These are phyloP conservation scores for Phytophthora lateralis DNA, from an alignment of 352 stramenopile species.

Conservation along the genomic window DNA sequence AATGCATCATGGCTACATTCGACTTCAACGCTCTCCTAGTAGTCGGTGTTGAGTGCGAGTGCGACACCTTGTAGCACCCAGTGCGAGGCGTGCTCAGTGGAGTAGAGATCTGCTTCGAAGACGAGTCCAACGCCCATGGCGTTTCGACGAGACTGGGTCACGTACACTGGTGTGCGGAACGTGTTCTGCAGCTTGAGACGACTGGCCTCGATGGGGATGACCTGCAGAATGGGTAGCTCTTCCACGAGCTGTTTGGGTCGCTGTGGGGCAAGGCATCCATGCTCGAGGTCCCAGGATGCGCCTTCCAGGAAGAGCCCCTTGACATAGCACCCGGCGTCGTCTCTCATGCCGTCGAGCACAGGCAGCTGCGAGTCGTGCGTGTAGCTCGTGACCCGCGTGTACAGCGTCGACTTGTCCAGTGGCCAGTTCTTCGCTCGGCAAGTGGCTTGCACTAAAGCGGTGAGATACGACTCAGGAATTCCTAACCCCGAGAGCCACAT, in stretches of 20 bases:
- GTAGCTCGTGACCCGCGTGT: slow-evolving; percentile 92
- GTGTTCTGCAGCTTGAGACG: slow-evolving; percentile 96
- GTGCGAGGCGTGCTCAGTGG: slow-evolving; percentile 91
- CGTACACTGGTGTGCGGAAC: slow-evolving; percentile 96
- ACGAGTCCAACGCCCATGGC: slow-evolving; percentile 96
- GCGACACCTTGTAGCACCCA: slow-evolving; percentile 96
- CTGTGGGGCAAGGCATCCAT: slow-evolving; percentile 81
- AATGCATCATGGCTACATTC: slow-evolving; percentile 6
- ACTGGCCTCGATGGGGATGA: slow-evolving; percentile 95
- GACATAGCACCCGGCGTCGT: slow-evolving; percentile 93
- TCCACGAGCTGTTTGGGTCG: slow-evolving; percentile 95
- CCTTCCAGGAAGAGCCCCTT: slow-evolving; percentile 93
- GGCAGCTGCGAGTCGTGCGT: slow-evolving; percentile 67
- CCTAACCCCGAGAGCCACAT: slow-evolving; percentile 95
- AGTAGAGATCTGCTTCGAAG: slow-evolving; percentile 94
- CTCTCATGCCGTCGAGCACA: slow-evolving; percentile 29
- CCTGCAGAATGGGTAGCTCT: slow-evolving; percentile 93
- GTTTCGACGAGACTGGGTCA: slow-evolving; percentile 94
- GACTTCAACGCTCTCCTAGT: slow-evolving; percentile 41
- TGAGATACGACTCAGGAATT: slow-evolving; percentile 96
- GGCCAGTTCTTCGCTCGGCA: slow-evolving; percentile 94
- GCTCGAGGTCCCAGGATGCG: slow-evolving; percentile 91
- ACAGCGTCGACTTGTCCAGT: slow-evolving; percentile 95
- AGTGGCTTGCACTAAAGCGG: slow-evolving; percentile 94
- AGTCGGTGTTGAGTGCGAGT: slow-evolving; percentile 92